Base-by-base conservation (phyloP, 331 rosid species). In the Ulmus americana region DNA sequence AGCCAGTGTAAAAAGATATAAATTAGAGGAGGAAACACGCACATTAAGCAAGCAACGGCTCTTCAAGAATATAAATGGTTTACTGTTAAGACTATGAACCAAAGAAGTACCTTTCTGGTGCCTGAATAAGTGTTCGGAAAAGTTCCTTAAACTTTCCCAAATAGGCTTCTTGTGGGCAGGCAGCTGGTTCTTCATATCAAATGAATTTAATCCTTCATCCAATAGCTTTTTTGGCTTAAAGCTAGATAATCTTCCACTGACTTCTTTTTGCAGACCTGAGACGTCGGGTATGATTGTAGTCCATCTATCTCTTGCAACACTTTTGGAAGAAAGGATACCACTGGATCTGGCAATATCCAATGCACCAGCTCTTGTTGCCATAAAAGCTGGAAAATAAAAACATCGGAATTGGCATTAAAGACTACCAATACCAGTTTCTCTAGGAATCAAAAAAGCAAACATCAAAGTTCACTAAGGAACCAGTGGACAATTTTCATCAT, bases 261-360 rank as follows among this genome's bases (percentile, higher is more conserved):
- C 87, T 78, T 88, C 87, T 77, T 82, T 78, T 71, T 80, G 91
- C 67, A 81, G 70, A 22, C 77, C 85, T 54, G 73, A 71, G 60
- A 84, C 45, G 72, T 43, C 53, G 67, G 85, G 87, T 55, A 60
- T 68, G 72, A 72, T 67, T 68, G 53, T 70, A 53, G 67, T 79
- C 87, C 83, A 79, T 40, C 77, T 72, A 75, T 74, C 72, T 59
- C 70, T 69, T 20, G 61, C 67, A 57, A 69, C 44, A 71, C 45
- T 53, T 51, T 59, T 79, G 14, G 70, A 14, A 38, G 77, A 71
- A 63, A 64, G 76, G 68, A 65, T 40, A 75, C 74, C 70, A 52
- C 54, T 65, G 20, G 81, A 77, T 65, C 69, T 76, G 59, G 77
- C 81, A 67, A 81, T 46, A 67, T 76, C 83, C 70, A 61, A 12